Percentiles rank a stretch among this genome's conserved stretches.
phyloP scores from a whole-genome alignment of 2,329 filamentous ascomycete genomes.

The Verticillium nonalfalfae region DNA sequence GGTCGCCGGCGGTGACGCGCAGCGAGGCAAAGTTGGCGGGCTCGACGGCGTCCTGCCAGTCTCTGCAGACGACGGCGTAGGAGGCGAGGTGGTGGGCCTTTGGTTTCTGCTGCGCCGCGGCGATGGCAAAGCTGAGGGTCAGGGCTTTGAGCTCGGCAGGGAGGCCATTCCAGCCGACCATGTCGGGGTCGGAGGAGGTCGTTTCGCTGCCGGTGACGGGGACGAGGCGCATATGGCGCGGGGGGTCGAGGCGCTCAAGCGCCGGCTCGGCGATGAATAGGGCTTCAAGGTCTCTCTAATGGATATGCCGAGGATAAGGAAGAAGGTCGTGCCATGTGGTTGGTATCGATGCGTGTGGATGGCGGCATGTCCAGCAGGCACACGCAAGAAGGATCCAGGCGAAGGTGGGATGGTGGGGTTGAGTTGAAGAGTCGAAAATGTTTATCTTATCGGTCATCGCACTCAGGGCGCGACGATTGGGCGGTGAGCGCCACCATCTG shows the following conservation, averaged over 20 bases:
- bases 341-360: no score
- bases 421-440: background rate
- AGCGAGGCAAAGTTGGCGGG: slow-evolving; percentile 15
- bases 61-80: slow-evolving; percentile 17
- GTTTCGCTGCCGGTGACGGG: background rate
- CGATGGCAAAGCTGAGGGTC: slow-evolving; percentile 4
- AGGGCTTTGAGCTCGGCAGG: slow-evolving; percentile 10
- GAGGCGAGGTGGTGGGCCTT: slow-evolving; percentile 3
- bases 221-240: background rate
- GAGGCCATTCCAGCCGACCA: slow-evolving; percentile 12
- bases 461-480: background rate
- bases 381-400: background rate
- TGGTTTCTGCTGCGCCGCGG: background rate
- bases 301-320: background rate
- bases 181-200: slow-evolving; percentile 1
- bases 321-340: background rate
- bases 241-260: background rate
- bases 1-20: slow-evolving; percentile 11
- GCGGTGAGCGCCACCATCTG: background rate
- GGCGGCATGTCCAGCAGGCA: background rate
- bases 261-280: background rate
- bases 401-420: background rate
- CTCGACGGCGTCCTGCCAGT: slow-evolving; percentile 19
- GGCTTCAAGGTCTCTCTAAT: background rate
- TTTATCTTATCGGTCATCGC: background rate